Base-by-base conservation (phyloP, 2,329 filamentous ascomycete genomes). In the Clarireedia homoeocarpa region DNA sequence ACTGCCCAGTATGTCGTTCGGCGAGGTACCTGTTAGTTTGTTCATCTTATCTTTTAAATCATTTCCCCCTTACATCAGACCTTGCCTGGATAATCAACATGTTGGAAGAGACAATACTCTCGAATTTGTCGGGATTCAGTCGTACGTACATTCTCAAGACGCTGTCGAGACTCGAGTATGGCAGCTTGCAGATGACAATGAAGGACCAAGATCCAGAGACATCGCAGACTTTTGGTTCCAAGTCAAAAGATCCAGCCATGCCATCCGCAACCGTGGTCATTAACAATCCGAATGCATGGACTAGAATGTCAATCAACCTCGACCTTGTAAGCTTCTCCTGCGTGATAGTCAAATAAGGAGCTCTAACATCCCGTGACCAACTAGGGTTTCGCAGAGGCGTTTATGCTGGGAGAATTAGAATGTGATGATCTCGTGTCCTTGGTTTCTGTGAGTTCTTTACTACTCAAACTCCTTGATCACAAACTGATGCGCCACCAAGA, bases 391-490 rank as follows among this genome's bases (percentile, higher is more conserved):
- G 55, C 51, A 7, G 59, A 61, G 42, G 81, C 83, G 30, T 88
- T 85, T 64, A 88, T 88, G 83, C 74, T 87, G 4, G 81, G 81
- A 50, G 84, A 88, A 68, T 75, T 87, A 36, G 77, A 81, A 48
- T 87, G 84, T 58, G 72, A 78, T 15, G 79, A 88, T 65, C 67
- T 89, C 59, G 82, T 81, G 4, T 26, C 26, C 42, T 26, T 60
- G 4, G 47, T 60, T 15, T 52, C 34, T 7, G 50, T 58, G 30
- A 45, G 50, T 48, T 20, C 14, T 2, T 9, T 17, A 7, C n/a
- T 5, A 12, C 7, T 51, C 10, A 10, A 44, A 12, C 12, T 23
- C n/a, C 30, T 12, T 4, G 4, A 50, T 1, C 10, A 23, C 3
- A n/a, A 42, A 17, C n/a, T 44, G 14, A 6, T 12, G 4, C 34